These are phyloP conservation scores for Ophiocordyceps camponoti-saundersi DNA, from an alignment of 2,329 filamentous ascomycete species.

Conservation along the genomic window DNA sequence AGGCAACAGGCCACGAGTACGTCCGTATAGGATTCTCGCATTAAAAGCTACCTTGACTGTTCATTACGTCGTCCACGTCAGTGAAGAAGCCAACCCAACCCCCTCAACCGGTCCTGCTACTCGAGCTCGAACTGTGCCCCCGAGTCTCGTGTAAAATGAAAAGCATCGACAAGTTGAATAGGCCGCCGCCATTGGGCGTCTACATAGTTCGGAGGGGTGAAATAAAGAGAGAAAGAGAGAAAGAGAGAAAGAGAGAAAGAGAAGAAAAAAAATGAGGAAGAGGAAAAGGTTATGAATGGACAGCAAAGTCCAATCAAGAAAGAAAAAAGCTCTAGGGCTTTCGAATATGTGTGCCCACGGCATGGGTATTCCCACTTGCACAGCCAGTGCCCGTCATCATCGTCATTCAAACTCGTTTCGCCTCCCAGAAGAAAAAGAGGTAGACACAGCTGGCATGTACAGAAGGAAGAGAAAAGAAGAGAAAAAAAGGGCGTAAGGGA, in stretches of 20 bases:
- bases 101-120: not conserved
- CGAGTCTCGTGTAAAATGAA: no score
- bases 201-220: no score
- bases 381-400: no score
- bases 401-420: no score
- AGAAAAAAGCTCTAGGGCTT: no score
- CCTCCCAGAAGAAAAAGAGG: not conserved
- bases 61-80: not conserved
- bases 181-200: no score
- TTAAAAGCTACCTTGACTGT: not conserved
- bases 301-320: no score
- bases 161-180: no score
- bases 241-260: not conserved
- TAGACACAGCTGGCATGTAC: not conserved
- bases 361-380: no score
- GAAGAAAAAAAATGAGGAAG: not conserved
- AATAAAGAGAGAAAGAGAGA: no score
- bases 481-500: not conserved
- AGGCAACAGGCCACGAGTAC: not conserved
- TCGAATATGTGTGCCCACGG: no score
- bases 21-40: not conserved
- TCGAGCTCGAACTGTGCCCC: not conserved
- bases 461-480: not conserved
- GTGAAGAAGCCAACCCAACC: not conserved
- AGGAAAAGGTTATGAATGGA: no score